These are phyloP conservation scores for Stropharia rugosoannulata DNA, from an alignment of 768 basidiomycete species.

Conservation along the genomic window DNA sequence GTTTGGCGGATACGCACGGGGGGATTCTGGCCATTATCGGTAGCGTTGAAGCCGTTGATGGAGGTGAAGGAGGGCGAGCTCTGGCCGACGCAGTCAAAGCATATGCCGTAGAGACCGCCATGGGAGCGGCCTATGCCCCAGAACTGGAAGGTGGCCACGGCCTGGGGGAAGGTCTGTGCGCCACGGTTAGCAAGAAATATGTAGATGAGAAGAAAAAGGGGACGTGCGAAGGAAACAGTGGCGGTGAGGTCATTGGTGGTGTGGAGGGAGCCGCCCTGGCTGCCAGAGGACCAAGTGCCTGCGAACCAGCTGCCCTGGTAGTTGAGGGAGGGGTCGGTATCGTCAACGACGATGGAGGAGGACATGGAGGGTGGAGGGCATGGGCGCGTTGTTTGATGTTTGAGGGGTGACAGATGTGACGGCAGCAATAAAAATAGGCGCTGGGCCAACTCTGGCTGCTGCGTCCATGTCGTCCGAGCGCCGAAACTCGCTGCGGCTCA, in stretches of 20 bases:
- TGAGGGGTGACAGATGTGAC: too few relatives aligned
- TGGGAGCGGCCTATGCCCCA: constrained; percentile 13
- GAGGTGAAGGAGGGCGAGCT: background rate
- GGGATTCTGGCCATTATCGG: constrained; percentile 26
- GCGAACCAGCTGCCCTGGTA: constrained; percentile 4
- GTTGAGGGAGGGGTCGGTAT: too few relatives aligned
- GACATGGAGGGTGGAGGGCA: too few relatives aligned
- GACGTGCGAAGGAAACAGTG: constrained; percentile 2
- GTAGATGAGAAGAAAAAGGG: background rate
- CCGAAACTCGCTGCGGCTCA: constrained; percentile 37
- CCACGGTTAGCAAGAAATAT: background rate
- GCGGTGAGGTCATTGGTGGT: background rate
- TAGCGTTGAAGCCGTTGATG: constrained; percentile 25
- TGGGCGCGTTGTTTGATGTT: too few relatives aligned
- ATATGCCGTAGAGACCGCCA: constrained; percentile 28
- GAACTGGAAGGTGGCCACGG: too few relatives aligned
- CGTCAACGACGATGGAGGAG: too few relatives aligned
- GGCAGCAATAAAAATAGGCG: background rate
- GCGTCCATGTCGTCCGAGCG: constrained; percentile 18
- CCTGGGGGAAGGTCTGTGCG: background rate
- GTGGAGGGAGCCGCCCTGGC: background rate
- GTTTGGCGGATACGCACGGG: constrained; percentile 19
- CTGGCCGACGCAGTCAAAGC: constrained; percentile 30
- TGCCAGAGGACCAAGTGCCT: background rate
- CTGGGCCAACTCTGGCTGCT: background rate